Evolutionary conservation across 148 eudicot species (phyloP), one percentile per base, ranked within the genome.

Genomic region (Diospyros kaki): DNA sequence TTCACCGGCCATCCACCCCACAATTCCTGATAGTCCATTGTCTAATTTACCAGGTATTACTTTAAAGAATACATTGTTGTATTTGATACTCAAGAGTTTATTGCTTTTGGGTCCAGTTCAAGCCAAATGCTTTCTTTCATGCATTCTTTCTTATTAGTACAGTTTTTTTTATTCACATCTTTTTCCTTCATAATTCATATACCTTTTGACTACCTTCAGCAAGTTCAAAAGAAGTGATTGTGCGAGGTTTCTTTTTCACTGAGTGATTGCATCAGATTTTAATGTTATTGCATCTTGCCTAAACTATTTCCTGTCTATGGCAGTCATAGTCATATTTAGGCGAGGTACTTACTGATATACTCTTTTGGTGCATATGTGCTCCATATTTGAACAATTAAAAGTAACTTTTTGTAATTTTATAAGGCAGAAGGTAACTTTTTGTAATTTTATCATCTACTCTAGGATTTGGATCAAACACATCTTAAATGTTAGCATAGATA

Each of bases 11-110:
- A 60, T 48, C 56, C 69, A 66, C 65, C 76, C 85, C 60, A 42
- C 62, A 43, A 2, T 66, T 14, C 75, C 78, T 54, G 70, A 62
- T 69, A 52, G 71, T 53, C 77, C 87, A 51, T 86, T 79, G 67
- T 74, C 87, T 15, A 65, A 67, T 74, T 71, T 64, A 62, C 81
- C 85, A 77, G 85, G 85, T 82, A 52, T 12, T 2, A 39, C 14
- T 10, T 50, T 2, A 13, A n/a, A n/a, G 45, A 60, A 9, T n/a
- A 70, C 12, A 40, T 11, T 60, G 11, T 3, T 61, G 13, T 60
- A 3, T 58, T 58, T 43, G 2, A 44, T 1, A 14, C 8, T 60
- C 59, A 41, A 60, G n/a, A n/a, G 46, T 9, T 46, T 48, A 39
- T 58, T 73, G 2, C 52, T 48, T 48, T 48, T 48, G 6, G 52